Evolutionary conservation across 2,329 filamentous ascomycete genomes (phyloP).

Genomic region (Talaromyces sp.): DNA sequence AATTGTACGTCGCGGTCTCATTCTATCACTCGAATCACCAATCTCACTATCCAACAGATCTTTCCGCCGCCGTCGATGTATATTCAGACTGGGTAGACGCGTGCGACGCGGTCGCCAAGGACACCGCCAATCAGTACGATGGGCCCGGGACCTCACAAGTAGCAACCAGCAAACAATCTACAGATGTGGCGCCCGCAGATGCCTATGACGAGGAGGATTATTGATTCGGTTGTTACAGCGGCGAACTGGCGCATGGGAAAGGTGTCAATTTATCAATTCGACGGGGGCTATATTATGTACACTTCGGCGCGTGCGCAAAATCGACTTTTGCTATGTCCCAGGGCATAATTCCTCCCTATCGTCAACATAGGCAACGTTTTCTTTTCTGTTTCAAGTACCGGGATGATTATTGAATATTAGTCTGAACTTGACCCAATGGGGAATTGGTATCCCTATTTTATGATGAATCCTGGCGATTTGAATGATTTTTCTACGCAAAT

Average conservation of each 20-base stretch:
- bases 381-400: not conserved
- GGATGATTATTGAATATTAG: too few relatives aligned
- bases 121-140: constrained; percentile 50
- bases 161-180: constrained; percentile 21
- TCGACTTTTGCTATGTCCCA: not conserved
- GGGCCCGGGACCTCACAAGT: constrained; percentile 22
- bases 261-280: constrained; percentile 13
- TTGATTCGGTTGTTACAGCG: constrained; percentile 20
- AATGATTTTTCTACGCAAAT: too few relatives aligned
- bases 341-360: not conserved
- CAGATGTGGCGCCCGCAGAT: constrained; percentile 21
- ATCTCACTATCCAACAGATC: constrained; percentile 57
- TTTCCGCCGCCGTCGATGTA: constrained; percentile 89
- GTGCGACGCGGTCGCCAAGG: constrained; percentile 72
- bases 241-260: constrained; percentile 27
- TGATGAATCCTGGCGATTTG: not conserved
- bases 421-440: not conserved
- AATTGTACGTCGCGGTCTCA: constrained; percentile 67
- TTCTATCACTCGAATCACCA: not conserved
- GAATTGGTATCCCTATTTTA: not conserved
- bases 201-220: constrained; percentile 36
- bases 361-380: not conserved
- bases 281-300: constrained; percentile 11
- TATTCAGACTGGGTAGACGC: constrained; percentile 99
- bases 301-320: constrained; percentile 7